phyloP scores from a whole-genome alignment of 805 yeast species.

The Teunomyces tritomae region DNA sequence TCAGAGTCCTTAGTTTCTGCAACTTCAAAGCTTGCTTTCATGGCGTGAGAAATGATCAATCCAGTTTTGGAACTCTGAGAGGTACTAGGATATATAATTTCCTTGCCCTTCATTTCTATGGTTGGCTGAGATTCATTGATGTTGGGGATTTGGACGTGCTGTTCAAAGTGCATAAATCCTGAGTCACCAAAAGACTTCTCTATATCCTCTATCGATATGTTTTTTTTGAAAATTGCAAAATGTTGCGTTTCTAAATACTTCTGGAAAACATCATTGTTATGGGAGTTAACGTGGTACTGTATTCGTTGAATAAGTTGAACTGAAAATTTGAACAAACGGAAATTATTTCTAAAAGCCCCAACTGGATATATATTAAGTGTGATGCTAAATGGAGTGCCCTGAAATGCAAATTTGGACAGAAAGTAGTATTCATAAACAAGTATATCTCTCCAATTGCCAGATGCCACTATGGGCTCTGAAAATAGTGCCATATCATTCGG shows the following conservation, averaged over 20 bases:
- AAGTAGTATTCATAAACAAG: slow-evolving; percentile 15
- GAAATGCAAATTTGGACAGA: slow-evolving; percentile 15
- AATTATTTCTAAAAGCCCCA: slow-evolving; percentile 1
- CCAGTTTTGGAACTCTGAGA: slow-evolving; percentile 5
- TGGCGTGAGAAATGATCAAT: slow-evolving; percentile 8
- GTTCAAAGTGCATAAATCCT: slow-evolving; percentile 2
- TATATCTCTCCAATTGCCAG: slow-evolving; percentile 18
- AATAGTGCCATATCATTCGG: background rate
- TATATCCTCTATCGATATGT: background rate
- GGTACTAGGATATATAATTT: slow-evolving; percentile 8
- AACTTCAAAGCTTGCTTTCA: slow-evolving; percentile 12
- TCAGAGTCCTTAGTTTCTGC: slow-evolving; percentile 5
- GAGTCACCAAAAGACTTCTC: background rate
- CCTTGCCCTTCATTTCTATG: slow-evolving; percentile 4
- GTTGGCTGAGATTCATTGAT: background rate
- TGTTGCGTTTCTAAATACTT: slow-evolving; percentile 6
- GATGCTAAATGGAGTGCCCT: slow-evolving; percentile 7
- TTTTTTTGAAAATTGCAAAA: background rate
- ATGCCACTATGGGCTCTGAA: slow-evolving; percentile 12
- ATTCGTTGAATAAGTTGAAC: slow-evolving; percentile 10
- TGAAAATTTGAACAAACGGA: slow-evolving; percentile 9
- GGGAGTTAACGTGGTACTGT: slow-evolving; percentile 1
- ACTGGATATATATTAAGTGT: slow-evolving; percentile 11
- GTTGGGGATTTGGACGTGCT: slow-evolving; percentile 4
- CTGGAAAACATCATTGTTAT: background rate